A percentile compares a stretch with the other conserved stretches of the same genome.
Conservation (phyloP, 352 stramenopile species). For the Pythium brachiatum region DNA sequence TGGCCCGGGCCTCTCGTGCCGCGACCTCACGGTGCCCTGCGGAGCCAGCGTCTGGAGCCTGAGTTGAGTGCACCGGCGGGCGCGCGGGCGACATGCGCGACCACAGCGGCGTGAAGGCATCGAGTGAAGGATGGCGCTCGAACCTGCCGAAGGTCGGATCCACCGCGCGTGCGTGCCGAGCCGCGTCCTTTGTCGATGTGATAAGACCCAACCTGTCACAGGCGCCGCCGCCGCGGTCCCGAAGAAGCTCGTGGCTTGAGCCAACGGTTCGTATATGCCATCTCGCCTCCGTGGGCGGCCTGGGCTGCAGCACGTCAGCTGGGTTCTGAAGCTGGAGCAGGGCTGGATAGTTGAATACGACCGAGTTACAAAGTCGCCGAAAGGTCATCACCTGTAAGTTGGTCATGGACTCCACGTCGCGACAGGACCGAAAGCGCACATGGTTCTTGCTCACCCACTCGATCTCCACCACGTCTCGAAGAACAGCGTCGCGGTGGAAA, state of each 20-base stretch:
- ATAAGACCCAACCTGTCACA: not conserved
- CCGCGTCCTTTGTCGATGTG: not conserved
- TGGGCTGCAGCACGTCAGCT: not conserved
- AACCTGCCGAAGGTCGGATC: not conserved
- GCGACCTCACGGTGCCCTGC: not conserved
- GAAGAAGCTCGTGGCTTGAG: not conserved
- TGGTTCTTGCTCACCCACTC: not conserved
- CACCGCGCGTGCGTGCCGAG: not conserved
- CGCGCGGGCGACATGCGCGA: not conserved
- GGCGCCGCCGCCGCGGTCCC: not conserved
- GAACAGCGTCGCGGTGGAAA: not conserved
- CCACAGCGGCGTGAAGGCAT: not conserved
- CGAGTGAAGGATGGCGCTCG: not conserved
- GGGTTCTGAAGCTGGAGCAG: not conserved
- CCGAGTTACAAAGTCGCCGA: not conserved
- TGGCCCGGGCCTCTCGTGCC: not conserved
- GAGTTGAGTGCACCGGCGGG: not conserved
- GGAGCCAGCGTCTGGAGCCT: not conserved
- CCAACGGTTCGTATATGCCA: not conserved
- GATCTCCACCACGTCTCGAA: not conserved
- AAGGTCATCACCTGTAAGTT: not conserved
- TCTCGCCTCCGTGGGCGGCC: not conserved
- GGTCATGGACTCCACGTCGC: not conserved
- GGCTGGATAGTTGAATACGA: not conserved
- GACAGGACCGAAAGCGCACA: not conserved